These are phyloP conservation scores for Lecanicillium sp. DNA, from an alignment of 2,329 filamentous ascomycete species.

Conservation along the genomic window DNA sequence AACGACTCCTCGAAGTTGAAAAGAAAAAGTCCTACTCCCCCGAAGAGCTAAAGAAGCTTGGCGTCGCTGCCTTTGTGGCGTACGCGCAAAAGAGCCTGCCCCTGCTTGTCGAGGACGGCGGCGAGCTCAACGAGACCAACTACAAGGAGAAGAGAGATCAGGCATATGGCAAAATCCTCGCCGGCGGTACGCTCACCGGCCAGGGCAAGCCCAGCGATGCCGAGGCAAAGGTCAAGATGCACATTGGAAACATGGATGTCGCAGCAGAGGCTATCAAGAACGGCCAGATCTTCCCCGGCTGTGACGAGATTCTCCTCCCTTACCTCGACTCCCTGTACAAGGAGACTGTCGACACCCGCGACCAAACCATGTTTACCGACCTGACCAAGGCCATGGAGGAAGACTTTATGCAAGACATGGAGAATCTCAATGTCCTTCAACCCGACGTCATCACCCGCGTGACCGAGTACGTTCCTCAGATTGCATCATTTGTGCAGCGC, in stretches of 20 bases:
- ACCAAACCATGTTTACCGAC: constrained; percentile 72
- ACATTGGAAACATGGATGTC: constrained; percentile 57
- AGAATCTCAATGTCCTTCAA: constrained; percentile 72
- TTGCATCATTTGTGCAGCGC: constrained; percentile 74
- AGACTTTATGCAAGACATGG: constrained; percentile 86
- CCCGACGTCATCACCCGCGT: constrained; percentile 81
- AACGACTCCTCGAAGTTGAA: constrained; percentile 71
- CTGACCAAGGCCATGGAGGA: constrained; percentile 80
- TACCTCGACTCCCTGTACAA: constrained; percentile 69
- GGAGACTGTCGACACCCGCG: constrained; percentile 52
- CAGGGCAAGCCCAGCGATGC: constrained; percentile 62
- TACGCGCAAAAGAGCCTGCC: constrained; percentile 51
- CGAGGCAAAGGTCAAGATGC: constrained; percentile 87
- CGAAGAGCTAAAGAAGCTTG: constrained; percentile 38
- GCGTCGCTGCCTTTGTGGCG: constrained; percentile 43
- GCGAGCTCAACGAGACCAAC: constrained; percentile 39
- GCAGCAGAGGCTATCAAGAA: constrained; percentile 41
- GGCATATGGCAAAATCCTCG: constrained; percentile 46
- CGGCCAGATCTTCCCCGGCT: constrained; percentile 44
- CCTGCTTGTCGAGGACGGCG: constrained; percentile 36
- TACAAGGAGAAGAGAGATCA: constrained; percentile 42
- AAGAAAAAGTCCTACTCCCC: constrained; percentile 57
- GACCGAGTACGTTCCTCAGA: constrained; percentile 86
- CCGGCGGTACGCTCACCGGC: constrained; percentile 46
- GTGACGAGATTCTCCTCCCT: constrained; percentile 65